Conservation (phyloP, 2,329 filamentous ascomycete species). For the Polychaeton citri region DNA sequence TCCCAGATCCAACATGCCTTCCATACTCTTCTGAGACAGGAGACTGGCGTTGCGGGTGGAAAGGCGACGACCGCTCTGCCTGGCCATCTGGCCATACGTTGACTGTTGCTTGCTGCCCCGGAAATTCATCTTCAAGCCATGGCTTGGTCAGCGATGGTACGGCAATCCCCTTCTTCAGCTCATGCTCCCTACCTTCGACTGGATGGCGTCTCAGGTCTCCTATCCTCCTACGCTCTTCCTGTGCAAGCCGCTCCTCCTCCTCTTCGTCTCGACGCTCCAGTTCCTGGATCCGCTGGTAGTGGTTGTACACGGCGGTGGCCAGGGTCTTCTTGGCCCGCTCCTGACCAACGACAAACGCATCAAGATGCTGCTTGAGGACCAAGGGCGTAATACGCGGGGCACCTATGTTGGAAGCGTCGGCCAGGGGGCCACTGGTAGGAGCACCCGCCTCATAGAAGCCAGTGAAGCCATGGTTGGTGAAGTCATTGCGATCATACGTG, state of each 20-base stretch:
- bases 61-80: neutral
- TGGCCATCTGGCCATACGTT: slow-evolving; percentile 17
- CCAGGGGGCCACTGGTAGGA: slow-evolving; percentile 50
- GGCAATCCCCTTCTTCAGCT: slow-evolving; percentile 18
- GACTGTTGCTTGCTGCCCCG: slow-evolving; percentile 45
- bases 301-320: slow-evolving; percentile 88
- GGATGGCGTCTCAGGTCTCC: slow-evolving; percentile 46
- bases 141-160: slow-evolving; percentile 21
- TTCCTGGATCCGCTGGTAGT: slow-evolving; percentile 79
- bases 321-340: slow-evolving; percentile 89
- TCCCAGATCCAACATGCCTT: neutral
- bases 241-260: slow-evolving; percentile 58
- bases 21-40: neutral
- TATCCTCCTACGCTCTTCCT: slow-evolving; percentile 57
- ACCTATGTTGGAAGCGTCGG: slow-evolving; percentile 43
- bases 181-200: slow-evolving; percentile 51
- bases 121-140: slow-evolving; percentile 43
- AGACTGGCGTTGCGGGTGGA: neutral
- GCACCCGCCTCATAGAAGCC: slow-evolving; percentile 49
- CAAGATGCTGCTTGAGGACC: slow-evolving; percentile 73
- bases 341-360: slow-evolving; percentile 93
- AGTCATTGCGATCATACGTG: slow-evolving; percentile 46
- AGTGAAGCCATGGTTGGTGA: slow-evolving; percentile 48
- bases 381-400: slow-evolving; percentile 47
- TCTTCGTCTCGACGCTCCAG: slow-evolving; percentile 65